Evolutionary conservation across 306 rosid species (phyloP), one percentile per base, ranked within the genome.

Genomic region (Senna siamea): DNA sequence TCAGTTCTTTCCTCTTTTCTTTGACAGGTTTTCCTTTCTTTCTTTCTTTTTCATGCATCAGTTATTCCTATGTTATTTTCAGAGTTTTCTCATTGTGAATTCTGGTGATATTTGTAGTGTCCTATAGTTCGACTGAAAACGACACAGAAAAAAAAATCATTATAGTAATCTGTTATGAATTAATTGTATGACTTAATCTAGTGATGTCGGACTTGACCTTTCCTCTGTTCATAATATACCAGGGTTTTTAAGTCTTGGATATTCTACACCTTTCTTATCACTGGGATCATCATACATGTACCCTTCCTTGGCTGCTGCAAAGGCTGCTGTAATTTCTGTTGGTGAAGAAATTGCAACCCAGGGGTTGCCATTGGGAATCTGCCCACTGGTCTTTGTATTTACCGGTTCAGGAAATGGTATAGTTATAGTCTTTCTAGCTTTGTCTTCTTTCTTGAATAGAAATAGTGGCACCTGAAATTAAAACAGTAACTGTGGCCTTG

Each of bases 261-360:
- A 89, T 78, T 94, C 98, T 47, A 94, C 98, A 30, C 98, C 98
- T 30, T 94, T 94, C 76, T 86, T 94, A 47, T 94, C 97, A 26
- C 78, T 94, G 72, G 98, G 98, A 76, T 78, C 88, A 75, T 89
- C 98, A n/a, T 89, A 94, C 83, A 94, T 91, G 98, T 94, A 94
- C 83, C 82, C 93, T 52, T 91, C 98, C 18, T 81, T 91, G 87
- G 95, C 93, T 67, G 93, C 98, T 73, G 97, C 97, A 51, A 91
- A 91, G 87, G 96, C 97, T 58, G 98, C 98, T 26, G 95, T 94
- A 7, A 91, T 89, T 82, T 85, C 98, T 60, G 90, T 94, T 30
- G 98, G 93, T 3, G 98, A 94, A 88, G 97, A 92, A 87, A 88
- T 94, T 74, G 88, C 97, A 56, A 81, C 90, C 9, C 82, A 71